Base-by-base conservation (phyloP, 2,329 filamentous ascomycete genomes). In the Trichoderma brevicompactum region DNA sequence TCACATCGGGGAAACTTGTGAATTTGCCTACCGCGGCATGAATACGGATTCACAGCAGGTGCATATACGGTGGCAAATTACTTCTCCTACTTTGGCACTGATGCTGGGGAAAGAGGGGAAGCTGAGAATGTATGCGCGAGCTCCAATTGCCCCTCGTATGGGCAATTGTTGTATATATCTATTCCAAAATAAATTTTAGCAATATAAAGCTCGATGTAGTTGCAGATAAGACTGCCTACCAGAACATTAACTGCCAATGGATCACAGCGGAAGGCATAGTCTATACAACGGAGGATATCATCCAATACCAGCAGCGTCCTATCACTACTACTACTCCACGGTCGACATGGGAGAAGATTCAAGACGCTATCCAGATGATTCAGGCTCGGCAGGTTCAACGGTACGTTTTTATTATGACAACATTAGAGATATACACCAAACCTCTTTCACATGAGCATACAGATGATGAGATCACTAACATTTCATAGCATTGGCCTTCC, bases 321-420 rank as follows among this genome's bases (percentile, higher is more conserved):
- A 66, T 7, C 49, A 61, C 8, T 58, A 23, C 34, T 44, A 46
- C 15, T 43, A 62, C 43, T 17, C 56, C 13, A 9, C 48, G 0
- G 15, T 40, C 19, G 56, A 44, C 17, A 38, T 49, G 23, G 32
- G 17, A 10, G 54, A 49, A 17, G 58, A 61, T 34, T 12, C 28
- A 36, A 60, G 13, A 12, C 46, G 41, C 32, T 58, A 41, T 19
- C 8, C 34, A 8, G 48, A 52, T 15, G 60, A 56, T 17, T 34
- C 52, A 5, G 17, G 52, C 28, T 46, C 56, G 15, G 34, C 49
- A 52, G 32, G 13, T 38, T 65, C 53, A 32, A 41, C 53, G 40
- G 49, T 50, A n/a, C 81, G 85, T 17, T 78, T 88, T 68, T 82
- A 85, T 23, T 82, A 86, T 65, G 74, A 79, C 66, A 84, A 85